Conservation (phyloP, 1,284 basidiomycete genomes). For the Microbotryomycetes sp. region DNA sequence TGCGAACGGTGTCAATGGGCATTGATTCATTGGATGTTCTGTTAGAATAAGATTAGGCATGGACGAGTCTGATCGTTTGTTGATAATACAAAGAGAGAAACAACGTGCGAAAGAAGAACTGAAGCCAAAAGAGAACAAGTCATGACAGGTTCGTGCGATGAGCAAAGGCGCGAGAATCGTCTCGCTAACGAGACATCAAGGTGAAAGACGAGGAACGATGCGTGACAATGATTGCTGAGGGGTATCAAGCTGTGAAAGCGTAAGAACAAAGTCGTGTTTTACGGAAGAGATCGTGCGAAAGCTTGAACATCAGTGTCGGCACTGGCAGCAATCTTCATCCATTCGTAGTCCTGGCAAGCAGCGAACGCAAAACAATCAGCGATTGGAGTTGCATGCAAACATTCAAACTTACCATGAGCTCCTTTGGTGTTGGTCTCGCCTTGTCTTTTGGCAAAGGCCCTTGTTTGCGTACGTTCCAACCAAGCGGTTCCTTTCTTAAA, state of each 20-base stretch:
- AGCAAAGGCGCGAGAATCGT: too few species aligned
- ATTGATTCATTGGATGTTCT: too few species aligned
- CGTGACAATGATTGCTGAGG: too few species aligned
- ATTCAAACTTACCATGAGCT: slow-evolving; percentile 56
- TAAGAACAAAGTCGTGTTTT: background rate
- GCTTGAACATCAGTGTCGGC: slow-evolving; percentile 37
- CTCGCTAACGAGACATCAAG: too few species aligned
- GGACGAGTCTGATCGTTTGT: too few species aligned
- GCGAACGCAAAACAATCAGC: background rate
- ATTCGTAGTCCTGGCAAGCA: slow-evolving; percentile 32
- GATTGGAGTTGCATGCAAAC: background rate
- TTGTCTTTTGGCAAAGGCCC: slow-evolving; percentile 27
- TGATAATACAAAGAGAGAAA: too few species aligned
- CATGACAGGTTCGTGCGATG: too few species aligned
- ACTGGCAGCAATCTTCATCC: slow-evolving; percentile 30
- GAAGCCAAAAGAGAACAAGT: too few species aligned
- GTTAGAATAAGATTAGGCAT: too few species aligned
- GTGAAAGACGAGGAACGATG: too few species aligned
- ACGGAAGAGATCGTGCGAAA: slow-evolving; percentile 37
- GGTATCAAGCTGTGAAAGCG: background rate
- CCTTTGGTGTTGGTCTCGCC: slow-evolving; percentile 65
- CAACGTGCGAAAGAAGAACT: too few species aligned
- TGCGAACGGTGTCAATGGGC: background rate
- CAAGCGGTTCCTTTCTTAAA: slow-evolving; percentile 69
- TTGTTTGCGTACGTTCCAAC: slow-evolving; percentile 42